These are phyloP conservation scores for Calonectria hawksworthii DNA, from an alignment of 2,329 filamentous ascomycete species.

Conservation along the genomic window DNA sequence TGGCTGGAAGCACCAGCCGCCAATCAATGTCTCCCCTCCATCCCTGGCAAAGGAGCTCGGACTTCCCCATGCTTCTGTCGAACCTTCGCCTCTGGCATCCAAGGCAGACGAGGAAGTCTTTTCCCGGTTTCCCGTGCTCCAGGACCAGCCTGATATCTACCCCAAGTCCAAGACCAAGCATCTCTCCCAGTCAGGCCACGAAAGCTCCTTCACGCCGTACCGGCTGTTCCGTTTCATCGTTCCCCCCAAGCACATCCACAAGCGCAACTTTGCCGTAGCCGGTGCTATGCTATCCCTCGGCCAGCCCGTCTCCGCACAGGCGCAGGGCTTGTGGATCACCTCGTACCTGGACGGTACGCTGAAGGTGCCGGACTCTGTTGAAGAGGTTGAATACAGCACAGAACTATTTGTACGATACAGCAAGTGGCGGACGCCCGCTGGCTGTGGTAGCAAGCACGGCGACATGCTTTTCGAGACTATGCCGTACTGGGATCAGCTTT, in stretches of 20 bases:
- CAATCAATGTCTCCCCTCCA: background rate
- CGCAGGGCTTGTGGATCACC: background rate
- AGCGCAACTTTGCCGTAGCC: conserved; percentile 59
- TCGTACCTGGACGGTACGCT: background rate
- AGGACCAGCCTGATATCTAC: background rate
- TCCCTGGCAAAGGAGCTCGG: background rate
- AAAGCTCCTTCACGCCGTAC: conserved; percentile 51
- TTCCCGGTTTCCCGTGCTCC: background rate
- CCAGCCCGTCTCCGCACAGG: background rate
- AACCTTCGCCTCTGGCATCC: background rate
- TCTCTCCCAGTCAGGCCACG: conserved; percentile 22
- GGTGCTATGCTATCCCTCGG: conserved; percentile 59
- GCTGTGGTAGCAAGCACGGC: conserved; percentile 71
- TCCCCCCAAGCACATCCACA: conserved; percentile 51
- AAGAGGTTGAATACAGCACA: conserved; percentile 62
- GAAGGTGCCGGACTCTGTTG: background rate
- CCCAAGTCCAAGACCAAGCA: background rate
- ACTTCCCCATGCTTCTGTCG: background rate
- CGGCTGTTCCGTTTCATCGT: conserved; percentile 62
- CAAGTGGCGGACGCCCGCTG: conserved; percentile 74
- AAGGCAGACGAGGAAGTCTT: background rate
- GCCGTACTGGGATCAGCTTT: conserved; percentile 77
- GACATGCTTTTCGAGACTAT: conserved; percentile 82
- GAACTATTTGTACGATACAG: conserved; percentile 76
- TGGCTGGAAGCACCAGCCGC: background rate